Base-by-base conservation (phyloP, 2,329 filamentous ascomycete species). In the Thermomyces lanuginosus region DNA sequence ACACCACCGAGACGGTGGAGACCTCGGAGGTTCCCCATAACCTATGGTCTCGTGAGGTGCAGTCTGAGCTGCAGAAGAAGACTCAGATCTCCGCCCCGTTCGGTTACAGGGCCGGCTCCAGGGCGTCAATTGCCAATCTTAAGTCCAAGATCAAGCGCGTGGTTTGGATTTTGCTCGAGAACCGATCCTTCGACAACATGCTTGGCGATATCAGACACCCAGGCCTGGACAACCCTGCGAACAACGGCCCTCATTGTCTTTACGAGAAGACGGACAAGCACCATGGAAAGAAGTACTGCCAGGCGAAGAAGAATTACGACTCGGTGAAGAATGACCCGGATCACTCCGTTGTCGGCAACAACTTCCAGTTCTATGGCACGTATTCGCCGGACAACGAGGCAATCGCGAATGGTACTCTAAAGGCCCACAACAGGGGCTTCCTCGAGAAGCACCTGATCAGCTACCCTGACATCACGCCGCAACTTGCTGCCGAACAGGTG, bases 121-220 rank as follows among this genome's bases (percentile, higher is more conserved):
- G 37, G 27, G 38, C 45, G 26, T 48, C 45, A 9, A 38, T 48
- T 33, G 35, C 36, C 33, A 48, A 48, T 28, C 26, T 52, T 29
- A 51, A 49, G 34, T 37, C 32, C 24, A 45, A 49, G 27, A 49
- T 53, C 33, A 50, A 53, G 40, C 46, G 51, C 38, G 47, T 53
- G 3, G 49, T 52, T 15, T 37, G 48, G 15, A 32, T 52, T 26
- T 38, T 47, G 20, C 50, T 58, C 48, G 56, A 59, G 37, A 60
- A 60, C 38, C 55, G 56, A 27, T 59, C 57, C 0, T 39, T 59
- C 13, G 57, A 60, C 37, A 60, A 58, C 38, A 33, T 60, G 5
- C 40, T 59, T 4, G 57, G 56, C 29, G 57, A 55, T 6, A 51
- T 56, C 41, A 53, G 36, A 8, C 35, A 45, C 9, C 31, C 39